phyloP scores from a whole-genome alignment of 305 asterid genomes.

The Ajuga reptans region DNA sequence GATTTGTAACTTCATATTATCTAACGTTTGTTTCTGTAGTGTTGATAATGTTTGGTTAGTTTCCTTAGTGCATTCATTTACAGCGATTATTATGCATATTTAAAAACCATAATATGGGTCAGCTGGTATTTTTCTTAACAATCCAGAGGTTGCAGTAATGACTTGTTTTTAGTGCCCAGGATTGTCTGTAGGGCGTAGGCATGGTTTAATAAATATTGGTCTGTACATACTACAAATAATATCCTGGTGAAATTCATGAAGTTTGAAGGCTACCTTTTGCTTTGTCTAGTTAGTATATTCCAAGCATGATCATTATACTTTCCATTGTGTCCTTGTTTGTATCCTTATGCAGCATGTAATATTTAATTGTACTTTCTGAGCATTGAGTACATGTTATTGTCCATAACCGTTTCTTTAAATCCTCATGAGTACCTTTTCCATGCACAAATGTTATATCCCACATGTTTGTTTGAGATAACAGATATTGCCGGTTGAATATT shows the following conservation, averaged over 20 bases:
- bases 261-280: slow-evolving; percentile 8
- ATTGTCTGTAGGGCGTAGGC: neutral
- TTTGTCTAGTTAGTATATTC: neutral
- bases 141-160: neutral
- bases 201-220: neutral
- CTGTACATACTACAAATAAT: neutral
- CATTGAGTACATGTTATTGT: no score
- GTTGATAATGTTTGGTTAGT: neutral
- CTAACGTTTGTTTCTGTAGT: neutral
- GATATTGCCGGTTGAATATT: neutral
- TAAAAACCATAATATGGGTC: neutral
- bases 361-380: neutral
- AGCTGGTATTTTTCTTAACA: neutral
- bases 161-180: neutral
- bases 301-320: neutral
- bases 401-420: neutral
- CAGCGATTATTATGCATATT: neutral
- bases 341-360: neutral
- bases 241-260: neutral
- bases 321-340: slow-evolving; percentile 4
- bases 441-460: neutral
- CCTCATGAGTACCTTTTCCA: neutral
- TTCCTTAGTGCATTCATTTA: neutral
- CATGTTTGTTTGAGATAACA: neutral
- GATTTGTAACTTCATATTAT: neutral